These are phyloP conservation scores for Ascoidea asiatica DNA, from an alignment of 805 yeast genomes.

Conservation along the genomic window DNA sequence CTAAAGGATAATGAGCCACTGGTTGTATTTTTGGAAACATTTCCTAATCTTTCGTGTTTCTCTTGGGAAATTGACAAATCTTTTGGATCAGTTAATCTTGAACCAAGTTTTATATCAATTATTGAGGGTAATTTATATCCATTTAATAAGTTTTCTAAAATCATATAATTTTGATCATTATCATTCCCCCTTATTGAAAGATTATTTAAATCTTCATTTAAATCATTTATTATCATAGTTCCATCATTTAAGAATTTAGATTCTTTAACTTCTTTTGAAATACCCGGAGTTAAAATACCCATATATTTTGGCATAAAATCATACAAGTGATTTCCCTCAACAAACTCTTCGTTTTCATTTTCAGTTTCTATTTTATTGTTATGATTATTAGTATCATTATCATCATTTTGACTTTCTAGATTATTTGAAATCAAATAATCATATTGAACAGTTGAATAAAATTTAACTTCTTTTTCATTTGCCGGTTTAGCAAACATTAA, in stretches of 20 bases:
- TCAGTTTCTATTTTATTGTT: too few species aligned
- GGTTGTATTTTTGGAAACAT: constrained; percentile 62
- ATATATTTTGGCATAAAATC: constrained; percentile 54
- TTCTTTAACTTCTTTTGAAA: constrained; percentile 17
- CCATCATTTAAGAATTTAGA: constrained; percentile 10
- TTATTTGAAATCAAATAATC: constrained; percentile 13
- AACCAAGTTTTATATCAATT: constrained; percentile 76
- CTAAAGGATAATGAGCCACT: constrained; percentile 67
- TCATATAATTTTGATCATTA: constrained; percentile 30
- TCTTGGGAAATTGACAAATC: constrained; percentile 35
- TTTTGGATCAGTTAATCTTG: constrained; percentile 43
- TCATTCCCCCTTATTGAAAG: background rate
- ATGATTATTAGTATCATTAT: constrained; percentile 12
- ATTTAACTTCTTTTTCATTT: constrained; percentile 51
- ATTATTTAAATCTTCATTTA: constrained; percentile 9
- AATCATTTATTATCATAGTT: constrained; percentile 12
- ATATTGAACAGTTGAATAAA: constrained; percentile 35
- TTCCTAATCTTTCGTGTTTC: constrained; percentile 44
- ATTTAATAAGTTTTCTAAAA: constrained; percentile 54
- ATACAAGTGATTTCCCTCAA: constrained; percentile 20
- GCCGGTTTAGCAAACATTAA: constrained; percentile 64
- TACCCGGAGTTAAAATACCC: constrained; percentile 44
- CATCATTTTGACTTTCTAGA: constrained; percentile 17
- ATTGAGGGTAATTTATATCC: constrained; percentile 58
- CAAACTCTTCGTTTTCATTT: constrained; percentile 15